Evolutionary conservation across 2,329 filamentous ascomycete genomes (phyloP), one percentile per base, ranked within the genome.

Genomic region (Penicillium sp.): DNA sequence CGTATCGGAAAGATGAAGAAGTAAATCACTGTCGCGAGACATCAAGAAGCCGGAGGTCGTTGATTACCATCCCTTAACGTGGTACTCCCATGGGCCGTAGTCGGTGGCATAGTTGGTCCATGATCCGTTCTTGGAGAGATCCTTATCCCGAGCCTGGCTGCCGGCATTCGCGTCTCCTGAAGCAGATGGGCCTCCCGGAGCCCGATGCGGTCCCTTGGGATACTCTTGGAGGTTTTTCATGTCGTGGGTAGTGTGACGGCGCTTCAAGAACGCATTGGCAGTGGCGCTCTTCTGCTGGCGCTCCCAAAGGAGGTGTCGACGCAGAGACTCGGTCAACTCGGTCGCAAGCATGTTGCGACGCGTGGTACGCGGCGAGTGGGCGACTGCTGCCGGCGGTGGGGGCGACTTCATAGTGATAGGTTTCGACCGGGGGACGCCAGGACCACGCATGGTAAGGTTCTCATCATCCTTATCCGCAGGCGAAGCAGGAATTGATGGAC

Each of bases 301-400:
- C 68, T 98, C 93, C 87, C 89, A 95, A 13, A 97, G 79, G 13
- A 98, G 82, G 60, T 96, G 87, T 58, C 89, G 87, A 18, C 93
- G 83, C 3, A 98, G 82, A 18, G 89, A 95, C 66, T 95, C 89
- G 2, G 91, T 96, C 44, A 98, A 76, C 72, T 98, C 93, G 0
- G 88, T 94, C 7, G 88, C 86, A 46, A 98, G 79, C 93, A 98
- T 98, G 69, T 96, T 94, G 50, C 90, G 82, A 42, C 93, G 82
- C 0, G 90, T 96, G 0, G 91, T 96, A 47, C 89, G 82, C 3
- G 93, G 93, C 4, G 93, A 97, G 55, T 95, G 78, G 1, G 89
- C 87, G 23, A 84, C 81, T 45, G 87, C 85, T 45, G 87, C 85
- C 55, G 86, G 81, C 5, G 74, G 74, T 47, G 83, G 83, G n/a